Evolutionary conservation across 1,284 basidiomycete genomes (phyloP).

Genomic region (Cutaneotrichosporon mucoides): DNA sequence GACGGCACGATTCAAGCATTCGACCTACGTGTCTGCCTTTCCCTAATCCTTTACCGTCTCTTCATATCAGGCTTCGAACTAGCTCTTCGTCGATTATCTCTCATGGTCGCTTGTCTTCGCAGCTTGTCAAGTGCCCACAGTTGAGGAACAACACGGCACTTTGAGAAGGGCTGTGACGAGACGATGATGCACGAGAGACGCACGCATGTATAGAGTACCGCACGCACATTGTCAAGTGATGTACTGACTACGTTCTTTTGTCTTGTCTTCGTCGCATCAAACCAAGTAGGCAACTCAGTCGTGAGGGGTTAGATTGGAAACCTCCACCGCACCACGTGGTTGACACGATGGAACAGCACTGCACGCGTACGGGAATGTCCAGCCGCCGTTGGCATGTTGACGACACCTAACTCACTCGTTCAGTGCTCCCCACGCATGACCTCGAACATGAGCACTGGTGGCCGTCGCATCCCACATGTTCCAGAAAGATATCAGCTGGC

Average conservation of each 20-base stretch:
- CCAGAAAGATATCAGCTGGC: not conserved
- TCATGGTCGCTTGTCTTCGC: not conserved
- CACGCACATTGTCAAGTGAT: no score
- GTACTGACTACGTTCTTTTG: no score
- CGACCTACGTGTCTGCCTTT: not conserved
- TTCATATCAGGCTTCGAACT: not conserved
- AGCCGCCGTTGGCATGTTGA: no score
- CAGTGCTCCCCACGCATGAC: no score
- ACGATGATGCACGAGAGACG: not conserved
- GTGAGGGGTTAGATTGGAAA: no score
- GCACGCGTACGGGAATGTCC: no score
- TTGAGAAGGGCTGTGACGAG: not conserved
- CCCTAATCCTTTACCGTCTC: not conserved
- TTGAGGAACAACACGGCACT: no score
- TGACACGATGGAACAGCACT: no score
- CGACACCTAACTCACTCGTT: no score
- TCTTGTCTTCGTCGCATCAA: no score
- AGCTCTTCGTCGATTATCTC: not conserved
- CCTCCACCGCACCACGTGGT: no score
- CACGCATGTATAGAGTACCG: not conserved
- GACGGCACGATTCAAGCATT: constrained; percentile 9
- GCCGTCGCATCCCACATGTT: not conserved
- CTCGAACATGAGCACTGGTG: not conserved
- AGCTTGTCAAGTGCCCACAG: not conserved
- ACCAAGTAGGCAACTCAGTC: no score